Evolutionary conservation across 2,329 filamentous ascomycete species (phyloP), one percentile per base, ranked within the genome.

Genomic region (Paecilomyces fulvus): DNA sequence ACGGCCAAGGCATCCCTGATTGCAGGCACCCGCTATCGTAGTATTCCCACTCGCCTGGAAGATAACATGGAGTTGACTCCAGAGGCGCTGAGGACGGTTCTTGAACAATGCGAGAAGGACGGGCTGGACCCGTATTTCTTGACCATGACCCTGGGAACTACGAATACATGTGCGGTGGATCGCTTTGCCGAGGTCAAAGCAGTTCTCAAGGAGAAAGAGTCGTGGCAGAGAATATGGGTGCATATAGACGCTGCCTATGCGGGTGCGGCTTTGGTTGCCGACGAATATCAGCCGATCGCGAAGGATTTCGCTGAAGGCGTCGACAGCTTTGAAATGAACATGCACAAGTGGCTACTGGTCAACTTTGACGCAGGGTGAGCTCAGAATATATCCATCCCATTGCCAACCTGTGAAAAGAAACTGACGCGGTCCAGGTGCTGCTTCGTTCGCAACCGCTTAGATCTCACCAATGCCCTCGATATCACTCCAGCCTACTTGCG

Each of bases 301-400:
- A 67, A 77, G 21, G 75, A 83, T 8, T 80, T 92, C 53, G 68
- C 68, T 0, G 75, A 79, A 1, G 75, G 79, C 21, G 91, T 95
- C 69, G 89, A 96, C 77, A 91, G 87, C 61, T 96, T 95, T 80
- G 87, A 96, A 74, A 84, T 92, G 77, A 97, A 96, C 78, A 88
- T 96, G 83, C 92, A 96, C 80, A 97, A 97, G 77, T 96, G 92
- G 92, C 80, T 96, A 51, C 84, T 96, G 17, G 91, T 90, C 56
- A 96, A 95, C 73, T 96, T 96, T 66, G 92, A 97, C 67, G 83
- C 83, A 3, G 77, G 74, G 75, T 77, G 66, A 30, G 62, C 55
- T n/a, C 37, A 17, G 4, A 20, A 12, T 4, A 43, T 17, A 20
- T 20, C 37, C 5, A 20, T 31, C 12, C 30, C 14, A 20, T 20